These are phyloP conservation scores for Cunninghamia lanceolata DNA, from an alignment of 75 land plant genomes.

Conservation along the genomic window DNA sequence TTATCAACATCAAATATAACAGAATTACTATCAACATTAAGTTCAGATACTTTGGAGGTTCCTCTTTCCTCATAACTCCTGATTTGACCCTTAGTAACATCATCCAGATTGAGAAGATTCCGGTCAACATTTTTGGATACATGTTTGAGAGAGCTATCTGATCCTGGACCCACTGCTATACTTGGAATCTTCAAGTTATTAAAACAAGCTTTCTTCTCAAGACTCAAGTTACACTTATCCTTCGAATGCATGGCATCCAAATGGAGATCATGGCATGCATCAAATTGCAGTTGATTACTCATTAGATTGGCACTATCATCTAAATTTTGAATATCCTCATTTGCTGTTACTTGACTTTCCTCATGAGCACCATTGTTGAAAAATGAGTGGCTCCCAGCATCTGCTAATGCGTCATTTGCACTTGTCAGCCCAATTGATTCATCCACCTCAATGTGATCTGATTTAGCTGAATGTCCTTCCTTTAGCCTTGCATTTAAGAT, in stretches of 20 bases:
- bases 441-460: not conserved
- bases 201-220: not conserved
- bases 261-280: not conserved
- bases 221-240: not conserved
- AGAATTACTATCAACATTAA: not conserved
- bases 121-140: not conserved
- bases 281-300: not conserved
- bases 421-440: not conserved
- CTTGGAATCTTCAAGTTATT: not conserved
- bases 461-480: not conserved
- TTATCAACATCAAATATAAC: conserved; percentile 1
- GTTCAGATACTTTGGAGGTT: not conserved
- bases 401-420: not conserved
- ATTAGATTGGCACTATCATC: not conserved
- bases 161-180: not conserved
- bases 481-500: not conserved
- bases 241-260: not conserved
- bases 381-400: not conserved
- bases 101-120: conserved; percentile 2
- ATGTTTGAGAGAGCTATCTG: not conserved
- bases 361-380: not conserved
- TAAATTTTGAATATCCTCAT: not conserved
- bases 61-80: not conserved
- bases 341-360: not conserved
- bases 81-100: not conserved